phyloP scores from a whole-genome alignment of 2,329 filamentous ascomycete species.

The Phaeosphaeria sp. region DNA sequence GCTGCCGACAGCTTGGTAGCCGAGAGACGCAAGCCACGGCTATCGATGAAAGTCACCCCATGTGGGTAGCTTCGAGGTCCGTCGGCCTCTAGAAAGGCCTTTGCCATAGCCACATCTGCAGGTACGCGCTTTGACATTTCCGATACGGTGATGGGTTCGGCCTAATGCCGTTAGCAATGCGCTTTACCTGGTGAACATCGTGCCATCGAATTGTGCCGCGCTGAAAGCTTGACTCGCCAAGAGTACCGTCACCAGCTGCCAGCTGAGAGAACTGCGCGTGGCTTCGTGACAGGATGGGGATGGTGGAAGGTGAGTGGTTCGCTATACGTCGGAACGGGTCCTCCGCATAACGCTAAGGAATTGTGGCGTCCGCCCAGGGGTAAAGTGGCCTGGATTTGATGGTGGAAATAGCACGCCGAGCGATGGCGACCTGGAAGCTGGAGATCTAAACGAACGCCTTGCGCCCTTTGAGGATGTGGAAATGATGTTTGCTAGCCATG shows the following conservation, averaged over 20 bases:
- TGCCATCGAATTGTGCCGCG: not conserved
- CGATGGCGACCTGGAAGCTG: constrained; percentile 1
- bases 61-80: constrained; percentile 2
- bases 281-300: constrained; percentile 11
- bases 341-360: constrained; percentile 3
- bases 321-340: constrained; percentile 4
- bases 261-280: constrained; percentile 24
- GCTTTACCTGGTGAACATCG: not conserved
- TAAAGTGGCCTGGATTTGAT: constrained; percentile 7
- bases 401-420: constrained; percentile 6
- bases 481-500: constrained; percentile 6
- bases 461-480: constrained; percentile 6
- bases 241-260: constrained; percentile 6
- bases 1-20: not conserved
- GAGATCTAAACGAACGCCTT: not conserved
- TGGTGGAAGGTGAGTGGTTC: constrained; percentile 18
- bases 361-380: constrained; percentile 8
- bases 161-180: constrained; percentile 9
- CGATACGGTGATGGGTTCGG: not conserved
- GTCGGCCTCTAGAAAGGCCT: constrained; percentile 2
- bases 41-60: not conserved
- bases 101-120: constrained; percentile 18
- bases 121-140: constrained; percentile 14
- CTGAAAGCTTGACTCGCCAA: constrained; percentile 8
- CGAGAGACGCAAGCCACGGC: constrained; percentile 16